Conservation (phyloP, 768 basidiomycete genomes). For the Termitomyces bulborhizus region DNA sequence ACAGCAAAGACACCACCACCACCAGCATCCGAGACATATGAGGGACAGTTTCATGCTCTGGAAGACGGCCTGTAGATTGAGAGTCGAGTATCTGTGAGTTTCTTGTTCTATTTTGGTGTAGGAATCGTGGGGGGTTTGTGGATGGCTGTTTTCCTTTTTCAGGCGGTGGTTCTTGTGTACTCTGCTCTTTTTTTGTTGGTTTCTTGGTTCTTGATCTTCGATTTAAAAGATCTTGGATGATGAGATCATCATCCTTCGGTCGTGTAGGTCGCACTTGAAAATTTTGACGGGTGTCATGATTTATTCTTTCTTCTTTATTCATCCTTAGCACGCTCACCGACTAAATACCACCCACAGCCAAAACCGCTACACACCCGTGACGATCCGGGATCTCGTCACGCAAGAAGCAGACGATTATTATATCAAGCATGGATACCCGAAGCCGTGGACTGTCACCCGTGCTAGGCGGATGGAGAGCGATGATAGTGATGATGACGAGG, state of each 20-base stretch:
- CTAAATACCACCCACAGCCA: slow-evolving; percentile 4
- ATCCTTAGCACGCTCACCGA: too few species aligned
- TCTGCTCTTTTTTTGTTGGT: too few species aligned
- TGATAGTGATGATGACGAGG: background rate
- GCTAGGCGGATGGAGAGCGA: background rate
- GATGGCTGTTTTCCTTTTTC: too few species aligned
- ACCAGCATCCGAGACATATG: slow-evolving; percentile 2
- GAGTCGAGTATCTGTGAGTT: slow-evolving; percentile 17
- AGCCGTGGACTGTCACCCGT: slow-evolving; percentile 1
- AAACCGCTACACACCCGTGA: slow-evolving; percentile 14
- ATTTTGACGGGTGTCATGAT: too few species aligned
- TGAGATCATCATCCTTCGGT: too few species aligned
- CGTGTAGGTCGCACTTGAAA: too few species aligned
- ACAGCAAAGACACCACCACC: background rate
- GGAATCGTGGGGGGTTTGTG: too few species aligned
- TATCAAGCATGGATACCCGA: slow-evolving; percentile 11
- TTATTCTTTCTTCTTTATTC: too few species aligned
- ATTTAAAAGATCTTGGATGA: too few species aligned
- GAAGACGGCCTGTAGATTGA: slow-evolving; percentile 16
- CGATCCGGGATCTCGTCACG: slow-evolving; percentile 17
- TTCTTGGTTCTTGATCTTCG: too few species aligned
- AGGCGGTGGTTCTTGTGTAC: too few species aligned
- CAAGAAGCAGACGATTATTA: slow-evolving; percentile 19
- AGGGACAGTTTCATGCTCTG: slow-evolving; percentile 10
- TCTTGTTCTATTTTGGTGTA: background rate